Percentiles rank a stretch among this genome's conserved stretches.
Conservation (phyloP, 1,284 basidiomycete species). For the Singerocomus inundabilis region DNA sequence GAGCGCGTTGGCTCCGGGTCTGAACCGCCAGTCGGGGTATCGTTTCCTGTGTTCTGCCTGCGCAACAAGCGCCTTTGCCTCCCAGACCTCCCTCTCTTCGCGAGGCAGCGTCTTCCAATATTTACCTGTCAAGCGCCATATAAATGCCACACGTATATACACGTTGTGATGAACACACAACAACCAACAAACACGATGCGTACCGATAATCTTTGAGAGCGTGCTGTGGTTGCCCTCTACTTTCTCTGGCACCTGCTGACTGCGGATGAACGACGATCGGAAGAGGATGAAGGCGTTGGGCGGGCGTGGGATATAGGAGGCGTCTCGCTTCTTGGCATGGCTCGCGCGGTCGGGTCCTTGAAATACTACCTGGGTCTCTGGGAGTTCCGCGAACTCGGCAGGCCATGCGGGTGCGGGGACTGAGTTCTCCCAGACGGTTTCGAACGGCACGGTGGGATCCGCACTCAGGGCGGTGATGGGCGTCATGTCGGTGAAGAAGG, state of each 20-base stretch:
- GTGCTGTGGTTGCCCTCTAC: constrained; percentile 81
- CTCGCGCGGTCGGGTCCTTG: constrained; percentile 32
- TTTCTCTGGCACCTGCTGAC: constrained; percentile 70
- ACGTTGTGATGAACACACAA: no score
- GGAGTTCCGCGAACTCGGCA: constrained; percentile 21
- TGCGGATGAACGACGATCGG: constrained; percentile 82
- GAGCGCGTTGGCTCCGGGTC: constrained; percentile 56
- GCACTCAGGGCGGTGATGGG: constrained; percentile 41
- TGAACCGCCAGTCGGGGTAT: constrained; percentile 77
- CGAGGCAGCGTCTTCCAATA: constrained; percentile 62
- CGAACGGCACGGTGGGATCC: constrained; percentile 37
- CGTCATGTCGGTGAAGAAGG: constrained; percentile 47
- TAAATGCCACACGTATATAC: no score
- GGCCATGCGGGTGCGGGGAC: constrained; percentile 15
- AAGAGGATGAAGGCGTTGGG: constrained; percentile 96
- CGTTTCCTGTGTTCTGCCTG: constrained; percentile 74
- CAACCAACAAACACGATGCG: no score
- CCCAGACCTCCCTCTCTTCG: constrained; percentile 68
- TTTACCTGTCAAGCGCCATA: constrained; percentile 40
- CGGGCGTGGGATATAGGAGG: constrained; percentile 81
- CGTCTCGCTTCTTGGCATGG: constrained; percentile 48
- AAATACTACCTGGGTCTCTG: constrained; percentile 13
- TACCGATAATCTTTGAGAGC: constrained; percentile 59
- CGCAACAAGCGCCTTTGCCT: constrained; percentile 69
- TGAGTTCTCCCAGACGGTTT: constrained; percentile 34